Conservation (phyloP, 441 rosid genomes). For the Sinapis alba region DNA sequence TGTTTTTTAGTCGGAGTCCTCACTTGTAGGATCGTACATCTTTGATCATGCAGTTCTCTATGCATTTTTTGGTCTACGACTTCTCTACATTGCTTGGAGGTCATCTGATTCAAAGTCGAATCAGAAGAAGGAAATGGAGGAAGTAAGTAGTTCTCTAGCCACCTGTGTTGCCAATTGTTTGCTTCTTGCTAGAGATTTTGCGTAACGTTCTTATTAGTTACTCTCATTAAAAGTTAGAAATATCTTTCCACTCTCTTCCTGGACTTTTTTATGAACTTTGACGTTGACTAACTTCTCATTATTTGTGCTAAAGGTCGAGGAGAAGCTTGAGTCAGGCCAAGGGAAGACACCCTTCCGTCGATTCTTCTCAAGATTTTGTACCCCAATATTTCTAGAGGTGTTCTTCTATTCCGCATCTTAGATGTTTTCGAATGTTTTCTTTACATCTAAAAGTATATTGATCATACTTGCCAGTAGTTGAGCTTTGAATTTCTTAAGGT, state of each 20-base stretch:
- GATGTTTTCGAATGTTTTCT: background rate
- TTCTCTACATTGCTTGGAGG: slow-evolving; percentile 98
- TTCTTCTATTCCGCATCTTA: background rate
- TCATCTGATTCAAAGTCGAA: slow-evolving; percentile 81
- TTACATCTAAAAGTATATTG: background rate
- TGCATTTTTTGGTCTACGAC: slow-evolving; percentile 85
- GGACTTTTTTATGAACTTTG: background rate
- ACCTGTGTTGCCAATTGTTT: background rate
- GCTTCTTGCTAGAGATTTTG: background rate
- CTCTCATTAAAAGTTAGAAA: background rate
- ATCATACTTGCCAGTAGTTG: background rate
- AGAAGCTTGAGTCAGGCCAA: slow-evolving; percentile 91
- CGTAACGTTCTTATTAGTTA: background rate
- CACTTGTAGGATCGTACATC: slow-evolving; percentile 8
- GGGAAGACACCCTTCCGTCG: slow-evolving; percentile 84
- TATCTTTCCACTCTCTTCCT: background rate
- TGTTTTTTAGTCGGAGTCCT: background rate
- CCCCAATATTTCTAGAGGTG: slow-evolving; percentile 97
- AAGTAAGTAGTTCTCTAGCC: slow-evolving; percentile 53
- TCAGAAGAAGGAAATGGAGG: slow-evolving; percentile 98
- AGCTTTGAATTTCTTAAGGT: background rate
- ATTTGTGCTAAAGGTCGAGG: slow-evolving; percentile 73
- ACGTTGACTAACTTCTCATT: slow-evolving; percentile 10
- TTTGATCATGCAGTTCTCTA: slow-evolving; percentile 68
- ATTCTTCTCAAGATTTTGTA: slow-evolving; percentile 90